phyloP scores from a whole-genome alignment of 768 basidiomycete species.

The Tephrocybe sp. region DNA sequence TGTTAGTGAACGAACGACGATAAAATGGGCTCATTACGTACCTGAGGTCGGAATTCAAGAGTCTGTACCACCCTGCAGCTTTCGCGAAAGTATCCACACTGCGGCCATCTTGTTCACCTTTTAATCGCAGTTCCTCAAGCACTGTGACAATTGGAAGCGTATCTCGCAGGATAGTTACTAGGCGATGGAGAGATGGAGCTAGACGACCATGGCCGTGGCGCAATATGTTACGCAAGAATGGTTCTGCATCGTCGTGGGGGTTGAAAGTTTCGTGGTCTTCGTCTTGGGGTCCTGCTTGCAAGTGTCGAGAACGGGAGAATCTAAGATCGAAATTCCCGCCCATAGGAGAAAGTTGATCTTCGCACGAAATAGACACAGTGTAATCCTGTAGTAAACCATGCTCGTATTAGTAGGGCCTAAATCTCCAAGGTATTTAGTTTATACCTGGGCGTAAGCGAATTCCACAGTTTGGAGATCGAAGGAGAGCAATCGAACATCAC shows the following conservation, averaged over 20 bases:
- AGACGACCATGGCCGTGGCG: constrained; percentile 65
- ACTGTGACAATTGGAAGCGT: constrained; percentile 78
- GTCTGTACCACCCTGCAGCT: constrained; percentile 79
- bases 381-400: constrained; percentile 58
- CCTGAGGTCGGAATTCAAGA: constrained; percentile 71
- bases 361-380: constrained; percentile 75
- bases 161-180: constrained; percentile 70
- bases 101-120: constrained; percentile 29
- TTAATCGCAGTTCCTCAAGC: constrained; percentile 54
- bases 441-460: constrained; percentile 72
- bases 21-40: constrained; percentile 25
- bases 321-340: constrained; percentile 74
- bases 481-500: constrained; percentile 78
- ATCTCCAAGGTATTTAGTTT: background rate
- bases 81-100: constrained; percentile 73
- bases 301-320: constrained; percentile 54
- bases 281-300: constrained; percentile 23
- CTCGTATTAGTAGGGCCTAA: background rate
- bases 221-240: constrained; percentile 70
- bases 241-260: constrained; percentile 80
- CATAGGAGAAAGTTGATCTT: constrained; percentile 67
- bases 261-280: constrained; percentile 41
- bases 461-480: constrained; percentile 94
- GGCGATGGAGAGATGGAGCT: constrained; percentile 60
- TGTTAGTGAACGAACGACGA: background rate